A percentile compares a stretch with the other conserved stretches of the same genome.
phyloP scores from a whole-genome alignment of 768 basidiomycete species.

The button mushroom (Agaricus bisporus) region DNA sequence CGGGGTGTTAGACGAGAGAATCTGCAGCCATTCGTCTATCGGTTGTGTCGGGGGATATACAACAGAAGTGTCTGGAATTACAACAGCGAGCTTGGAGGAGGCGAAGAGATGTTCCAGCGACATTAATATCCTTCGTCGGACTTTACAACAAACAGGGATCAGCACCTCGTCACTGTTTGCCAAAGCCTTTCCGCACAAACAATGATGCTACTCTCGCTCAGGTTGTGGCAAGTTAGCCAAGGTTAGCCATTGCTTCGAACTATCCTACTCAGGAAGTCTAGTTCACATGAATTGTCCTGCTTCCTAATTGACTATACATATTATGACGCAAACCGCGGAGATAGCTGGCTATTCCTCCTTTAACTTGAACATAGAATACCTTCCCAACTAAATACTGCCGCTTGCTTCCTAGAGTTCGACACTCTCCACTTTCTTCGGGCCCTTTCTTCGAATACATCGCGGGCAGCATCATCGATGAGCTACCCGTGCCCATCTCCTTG shows the following conservation, averaged over 20 bases:
- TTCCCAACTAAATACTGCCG: background rate
- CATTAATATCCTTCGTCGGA: slow-evolving; percentile 18
- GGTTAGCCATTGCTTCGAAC: background rate
- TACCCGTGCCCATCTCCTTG: background rate
- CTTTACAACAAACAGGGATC: background rate
- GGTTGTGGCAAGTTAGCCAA: no score
- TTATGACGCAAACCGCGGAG: no score
- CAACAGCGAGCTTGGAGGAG: slow-evolving; percentile 51
- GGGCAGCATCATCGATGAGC: no score
- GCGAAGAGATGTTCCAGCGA: slow-evolving; percentile 61
- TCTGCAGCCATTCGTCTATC: slow-evolving; percentile 52
- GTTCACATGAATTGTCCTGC: no score
- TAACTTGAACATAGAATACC: no score
- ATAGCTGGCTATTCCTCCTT: no score
- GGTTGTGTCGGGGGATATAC: slow-evolving; percentile 45
- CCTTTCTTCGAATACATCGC: no score
- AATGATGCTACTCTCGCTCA: no score
- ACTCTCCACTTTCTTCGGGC: no score
- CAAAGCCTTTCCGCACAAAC: background rate
- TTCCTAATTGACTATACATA: no score
- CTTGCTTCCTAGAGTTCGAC: background rate
- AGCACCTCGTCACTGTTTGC: background rate
- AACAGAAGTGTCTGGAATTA: slow-evolving; percentile 59
- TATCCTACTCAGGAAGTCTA: background rate
- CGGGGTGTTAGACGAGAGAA: slow-evolving; percentile 31